Conservation (phyloP, 345 rosid species). For the Brassica carinata region DNA sequence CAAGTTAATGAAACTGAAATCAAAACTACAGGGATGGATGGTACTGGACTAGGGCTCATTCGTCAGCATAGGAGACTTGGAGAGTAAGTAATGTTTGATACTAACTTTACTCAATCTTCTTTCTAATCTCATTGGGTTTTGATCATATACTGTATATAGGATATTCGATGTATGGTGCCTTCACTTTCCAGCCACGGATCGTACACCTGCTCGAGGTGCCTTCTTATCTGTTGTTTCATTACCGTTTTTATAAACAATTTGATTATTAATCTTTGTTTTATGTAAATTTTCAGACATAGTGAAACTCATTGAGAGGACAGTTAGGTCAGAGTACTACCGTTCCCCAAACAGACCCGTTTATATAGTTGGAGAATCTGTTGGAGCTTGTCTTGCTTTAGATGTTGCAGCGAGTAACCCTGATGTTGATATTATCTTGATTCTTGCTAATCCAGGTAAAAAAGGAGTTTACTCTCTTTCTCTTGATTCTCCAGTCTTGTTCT, state of each 20-base stretch:
- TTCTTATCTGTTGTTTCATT: neutral
- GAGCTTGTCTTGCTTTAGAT: slow-evolving; percentile 62
- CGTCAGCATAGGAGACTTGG: slow-evolving; percentile 62
- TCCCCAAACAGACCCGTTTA: slow-evolving; percentile 59
- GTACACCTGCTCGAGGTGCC: slow-evolving; percentile 57
- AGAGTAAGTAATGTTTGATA: slow-evolving; percentile 44
- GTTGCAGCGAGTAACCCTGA: slow-evolving; percentile 61
- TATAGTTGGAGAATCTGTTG: slow-evolving; percentile 62
- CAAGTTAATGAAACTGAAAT: neutral
- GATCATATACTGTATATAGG: slow-evolving; percentile 44
- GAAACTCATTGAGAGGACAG: slow-evolving; percentile 51
- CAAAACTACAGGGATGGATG: slow-evolving; percentile 60
- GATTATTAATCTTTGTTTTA: neutral
- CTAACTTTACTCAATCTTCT: neutral
- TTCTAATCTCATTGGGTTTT: neutral
- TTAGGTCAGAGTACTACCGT: slow-evolving; percentile 40
- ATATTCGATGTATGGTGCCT: slow-evolving; percentile 69
- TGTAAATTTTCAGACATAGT: slow-evolving; percentile 45
- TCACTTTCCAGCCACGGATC: slow-evolving; percentile 64
- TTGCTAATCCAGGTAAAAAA: slow-evolving; percentile 60
- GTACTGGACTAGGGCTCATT: slow-evolving; percentile 73
- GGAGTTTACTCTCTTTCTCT: too few species aligned
- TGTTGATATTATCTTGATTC: slow-evolving; percentile 48
- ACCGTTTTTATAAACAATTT: too few species aligned
- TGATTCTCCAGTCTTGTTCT: neutral